These are phyloP conservation scores for Plasmopara viticola DNA, from an alignment of 352 stramenopile species.

Conservation along the genomic window DNA sequence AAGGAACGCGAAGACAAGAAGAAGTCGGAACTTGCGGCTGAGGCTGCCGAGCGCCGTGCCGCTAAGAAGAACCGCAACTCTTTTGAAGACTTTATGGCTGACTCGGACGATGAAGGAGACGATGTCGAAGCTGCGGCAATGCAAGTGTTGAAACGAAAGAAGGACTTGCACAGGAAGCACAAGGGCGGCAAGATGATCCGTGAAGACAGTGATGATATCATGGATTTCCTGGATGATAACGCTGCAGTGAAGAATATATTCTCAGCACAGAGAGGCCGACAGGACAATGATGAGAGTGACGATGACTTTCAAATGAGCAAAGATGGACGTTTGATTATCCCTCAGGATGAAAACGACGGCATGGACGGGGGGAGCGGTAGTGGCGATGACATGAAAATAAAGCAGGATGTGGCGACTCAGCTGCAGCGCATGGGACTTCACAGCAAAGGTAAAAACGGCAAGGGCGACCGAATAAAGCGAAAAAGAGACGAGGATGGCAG, in stretches of 20 bases:
- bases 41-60: conserved; percentile 35
- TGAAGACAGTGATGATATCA: conserved; percentile 83
- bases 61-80: conserved; percentile 42
- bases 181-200: conserved; percentile 74
- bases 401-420: conserved; percentile 74
- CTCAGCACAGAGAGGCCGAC: conserved; percentile 19
- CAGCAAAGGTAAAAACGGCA: conserved; percentile 33
- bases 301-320: conserved; percentile 89
- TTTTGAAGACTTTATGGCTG: conserved; percentile 81
- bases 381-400: conserved; percentile 79
- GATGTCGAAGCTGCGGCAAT: conserved; percentile 74
- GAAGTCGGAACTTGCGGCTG: conserved; percentile 61
- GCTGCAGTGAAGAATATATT: conserved; percentile 88
- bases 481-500: conserved; percentile 58
- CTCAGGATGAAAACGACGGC: conserved; percentile 43
- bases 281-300: conserved; percentile 49
- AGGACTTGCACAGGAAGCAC: conserved; percentile 67
- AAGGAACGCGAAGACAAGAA: conserved; percentile 88
- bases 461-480: conserved; percentile 28
- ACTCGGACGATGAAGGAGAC: conserved; percentile 77
- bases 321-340: conserved; percentile 86
- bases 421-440: conserved; percentile 79
- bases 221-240: conserved; percentile 90
- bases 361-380: conserved; percentile 40
- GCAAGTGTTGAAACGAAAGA: conserved; percentile 76